Percentiles rank a stretch among this genome's conserved stretches.
Conservation (phyloP, 2,329 filamentous ascomycete genomes). For the Claviceps sp. region DNA sequence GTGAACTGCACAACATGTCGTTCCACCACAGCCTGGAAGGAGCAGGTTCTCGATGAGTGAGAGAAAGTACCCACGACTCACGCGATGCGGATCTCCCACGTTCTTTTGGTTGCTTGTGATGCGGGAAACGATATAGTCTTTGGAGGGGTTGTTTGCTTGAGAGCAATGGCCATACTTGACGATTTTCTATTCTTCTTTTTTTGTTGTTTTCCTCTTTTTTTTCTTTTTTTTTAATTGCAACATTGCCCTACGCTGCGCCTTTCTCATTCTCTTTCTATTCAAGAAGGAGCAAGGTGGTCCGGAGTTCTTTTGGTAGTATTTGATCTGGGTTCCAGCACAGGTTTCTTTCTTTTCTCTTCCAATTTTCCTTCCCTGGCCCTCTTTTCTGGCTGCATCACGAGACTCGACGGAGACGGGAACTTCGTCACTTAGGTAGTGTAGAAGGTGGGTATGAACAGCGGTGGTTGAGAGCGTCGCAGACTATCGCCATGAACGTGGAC, state of each 20-base stretch:
- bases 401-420: background rate
- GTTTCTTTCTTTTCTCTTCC: background rate
- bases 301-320: slow-evolving; percentile 25
- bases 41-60: background rate
- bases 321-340: slow-evolving; percentile 1
- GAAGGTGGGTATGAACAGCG: background rate
- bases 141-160: background rate
- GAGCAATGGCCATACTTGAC: slow-evolving; percentile 1
- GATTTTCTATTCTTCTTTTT: slow-evolving; percentile 4
- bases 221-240: background rate
- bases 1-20: background rate
- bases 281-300: slow-evolving; percentile 30
- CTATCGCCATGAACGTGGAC: background rate
- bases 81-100: background rate
- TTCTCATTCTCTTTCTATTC: slow-evolving; percentile 9
- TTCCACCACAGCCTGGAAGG: background rate
- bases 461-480: background rate
- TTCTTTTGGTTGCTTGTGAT: background rate
- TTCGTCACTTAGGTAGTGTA: slow-evolving; percentile 2
- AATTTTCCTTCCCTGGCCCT: slow-evolving; percentile 6
- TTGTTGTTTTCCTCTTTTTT: background rate
- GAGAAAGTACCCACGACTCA: background rate
- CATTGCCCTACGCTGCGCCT: slow-evolving; percentile 11
- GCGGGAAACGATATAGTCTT: background rate
- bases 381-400: slow-evolving; percentile 10